Evolutionary conservation across 2,329 filamentous ascomycete species (phyloP).

Genomic region (Lachnellula occidentalis): DNA sequence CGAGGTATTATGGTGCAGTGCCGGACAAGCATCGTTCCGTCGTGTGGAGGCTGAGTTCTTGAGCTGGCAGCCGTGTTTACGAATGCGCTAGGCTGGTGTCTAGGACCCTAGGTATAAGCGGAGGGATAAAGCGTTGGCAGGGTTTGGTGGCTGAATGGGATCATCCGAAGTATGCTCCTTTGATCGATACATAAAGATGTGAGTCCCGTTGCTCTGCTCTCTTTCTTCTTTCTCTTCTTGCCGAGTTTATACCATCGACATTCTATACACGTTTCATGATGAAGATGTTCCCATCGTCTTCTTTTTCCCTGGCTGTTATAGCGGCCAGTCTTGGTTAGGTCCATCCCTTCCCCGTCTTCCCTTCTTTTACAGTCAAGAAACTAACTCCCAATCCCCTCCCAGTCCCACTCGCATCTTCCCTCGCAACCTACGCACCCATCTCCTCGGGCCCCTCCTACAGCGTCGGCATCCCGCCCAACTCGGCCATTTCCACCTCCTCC

Average conservation of each 20-base stretch:
- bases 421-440: constrained; percentile 20
- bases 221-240: too few relatives aligned
- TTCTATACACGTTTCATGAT: not conserved
- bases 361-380: not conserved
- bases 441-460: constrained; percentile 17
- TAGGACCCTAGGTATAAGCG: too few relatives aligned
- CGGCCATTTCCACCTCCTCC: constrained; percentile 41
- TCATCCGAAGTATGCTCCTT: too few relatives aligned
- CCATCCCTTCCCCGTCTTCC: not conserved
- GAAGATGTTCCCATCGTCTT: not conserved
- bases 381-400: not conserved
- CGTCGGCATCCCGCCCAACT: constrained; percentile 21
- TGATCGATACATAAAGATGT: too few relatives aligned
- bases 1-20: too few relatives aligned
- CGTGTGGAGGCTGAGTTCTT: not conserved
- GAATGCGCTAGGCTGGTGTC: too few relatives aligned
- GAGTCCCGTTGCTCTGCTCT: too few relatives aligned
- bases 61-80: not conserved
- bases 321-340: not conserved
- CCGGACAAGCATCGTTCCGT: not conserved
- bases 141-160: too few relatives aligned
- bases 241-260: too few relatives aligned
- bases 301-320: too few relatives aligned
- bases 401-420: constrained; percentile 13
- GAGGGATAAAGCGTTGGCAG: too few relatives aligned